Percentiles rank a stretch among this genome's conserved stretches.
phyloP scores from a whole-genome alignment of 148 eudicot genomes.

The Nyssa sinensis region DNA sequence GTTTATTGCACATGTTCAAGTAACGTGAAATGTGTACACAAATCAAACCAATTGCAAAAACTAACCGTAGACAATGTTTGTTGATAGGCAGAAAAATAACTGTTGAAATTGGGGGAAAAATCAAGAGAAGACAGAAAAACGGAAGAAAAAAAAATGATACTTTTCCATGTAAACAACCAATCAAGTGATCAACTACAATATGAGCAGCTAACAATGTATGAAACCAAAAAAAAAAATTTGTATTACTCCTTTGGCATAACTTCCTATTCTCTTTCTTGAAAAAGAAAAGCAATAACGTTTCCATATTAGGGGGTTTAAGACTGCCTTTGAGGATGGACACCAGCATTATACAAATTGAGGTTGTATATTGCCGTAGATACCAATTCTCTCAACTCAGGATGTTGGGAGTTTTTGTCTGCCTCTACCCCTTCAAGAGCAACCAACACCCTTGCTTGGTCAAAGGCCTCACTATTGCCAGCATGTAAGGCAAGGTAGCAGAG shows the following conservation, averaged over 20 bases:
- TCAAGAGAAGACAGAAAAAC: background rate
- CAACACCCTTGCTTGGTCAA: constrained; percentile 55
- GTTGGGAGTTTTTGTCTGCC: constrained; percentile 31
- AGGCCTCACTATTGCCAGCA: constrained; percentile 48
- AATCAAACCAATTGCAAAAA: background rate
- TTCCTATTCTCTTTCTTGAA: too few species aligned
- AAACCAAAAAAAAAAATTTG: background rate
- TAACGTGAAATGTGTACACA: too few species aligned
- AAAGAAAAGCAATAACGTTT: background rate
- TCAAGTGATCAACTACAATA: background rate
- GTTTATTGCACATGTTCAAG: background rate
- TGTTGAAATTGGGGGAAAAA: background rate
- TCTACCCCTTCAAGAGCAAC: constrained; percentile 63
- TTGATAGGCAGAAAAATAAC: too few species aligned
- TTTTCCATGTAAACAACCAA: too few species aligned
- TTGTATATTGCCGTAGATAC: constrained; percentile 48
- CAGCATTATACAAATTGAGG: constrained; percentile 50
- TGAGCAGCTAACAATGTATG: background rate
- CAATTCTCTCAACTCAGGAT: constrained; percentile 51
- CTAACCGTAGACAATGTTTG: too few species aligned
- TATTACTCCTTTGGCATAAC: background rate
- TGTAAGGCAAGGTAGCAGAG: constrained; percentile 67
- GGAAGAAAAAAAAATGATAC: too few species aligned
- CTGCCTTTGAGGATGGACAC: constrained; percentile 32
- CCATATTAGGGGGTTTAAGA: constrained; percentile 15